Percentiles rank a stretch among this genome's conserved stretches.
phyloP scores from a whole-genome alignment of 1,284 basidiomycete genomes.

The Ustilago crameri region DNA sequence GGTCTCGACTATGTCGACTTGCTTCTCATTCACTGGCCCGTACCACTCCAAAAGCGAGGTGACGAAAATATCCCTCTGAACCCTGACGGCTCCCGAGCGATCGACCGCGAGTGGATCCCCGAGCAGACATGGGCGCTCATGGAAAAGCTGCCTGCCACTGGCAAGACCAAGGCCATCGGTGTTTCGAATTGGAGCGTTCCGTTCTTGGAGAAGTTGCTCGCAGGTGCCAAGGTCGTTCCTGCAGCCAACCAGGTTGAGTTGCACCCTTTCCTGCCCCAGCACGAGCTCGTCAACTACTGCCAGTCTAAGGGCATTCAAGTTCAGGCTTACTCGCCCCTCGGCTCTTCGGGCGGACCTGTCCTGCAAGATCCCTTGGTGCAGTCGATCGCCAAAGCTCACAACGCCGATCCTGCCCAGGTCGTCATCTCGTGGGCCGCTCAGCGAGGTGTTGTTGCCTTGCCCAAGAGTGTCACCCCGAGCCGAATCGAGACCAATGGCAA shows the following conservation, averaged over 20 bases:
- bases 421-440: constrained; percentile 53
- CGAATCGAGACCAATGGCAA: constrained; percentile 59
- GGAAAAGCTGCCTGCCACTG: constrained; percentile 77
- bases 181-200: constrained; percentile 61
- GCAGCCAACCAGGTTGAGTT: constrained; percentile 74
- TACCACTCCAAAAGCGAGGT: constrained; percentile 75
- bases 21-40: constrained; percentile 70
- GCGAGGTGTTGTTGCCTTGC: constrained; percentile 51
- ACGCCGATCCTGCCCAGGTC: constrained; percentile 51
- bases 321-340: constrained; percentile 60
- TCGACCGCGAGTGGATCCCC: constrained; percentile 76
- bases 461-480: constrained; percentile 55
- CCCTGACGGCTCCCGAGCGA: constrained; percentile 75
- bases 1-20: constrained; percentile 83
- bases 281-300: constrained; percentile 80
- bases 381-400: constrained; percentile 50
- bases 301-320: constrained; percentile 51
- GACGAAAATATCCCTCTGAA: constrained; percentile 74
- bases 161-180: constrained; percentile 83
- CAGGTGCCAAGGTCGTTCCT: constrained; percentile 76
- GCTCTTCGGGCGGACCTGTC: constrained; percentile 47
- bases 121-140: constrained; percentile 83
- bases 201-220: constrained; percentile 69
- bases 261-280: constrained; percentile 74
- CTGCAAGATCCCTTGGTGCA: constrained; percentile 42